phyloP scores from a whole-genome alignment of 2,329 filamentous ascomycete genomes.

The Diplodia corticola region DNA sequence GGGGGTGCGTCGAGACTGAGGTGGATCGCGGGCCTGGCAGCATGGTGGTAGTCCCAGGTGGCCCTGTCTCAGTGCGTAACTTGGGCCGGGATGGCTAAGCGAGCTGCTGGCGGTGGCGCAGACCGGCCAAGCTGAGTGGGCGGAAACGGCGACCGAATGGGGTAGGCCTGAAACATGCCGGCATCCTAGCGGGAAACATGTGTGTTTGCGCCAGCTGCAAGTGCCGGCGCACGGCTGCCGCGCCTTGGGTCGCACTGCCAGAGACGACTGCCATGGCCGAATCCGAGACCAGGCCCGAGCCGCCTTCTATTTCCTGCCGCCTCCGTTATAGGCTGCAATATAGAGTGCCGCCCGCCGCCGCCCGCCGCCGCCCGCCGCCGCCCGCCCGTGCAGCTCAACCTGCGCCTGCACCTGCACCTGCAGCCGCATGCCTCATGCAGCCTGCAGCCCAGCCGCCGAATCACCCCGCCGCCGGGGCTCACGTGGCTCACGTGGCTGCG shows the following conservation, averaged over 20 bases:
- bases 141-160: not conserved
- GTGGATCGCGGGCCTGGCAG: not conserved
- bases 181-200: not conserved
- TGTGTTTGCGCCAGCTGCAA: slow-evolving; percentile 1
- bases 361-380: too few relatives aligned
- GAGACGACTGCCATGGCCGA: not conserved
- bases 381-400: too few relatives aligned
- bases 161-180: slow-evolving; percentile 12
- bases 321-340: not conserved
- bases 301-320: not conserved
- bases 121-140: not conserved
- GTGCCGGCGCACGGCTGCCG: not conserved
- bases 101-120: not conserved
- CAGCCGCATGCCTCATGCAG: not conserved
- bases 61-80: not conserved
- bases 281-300: not conserved
- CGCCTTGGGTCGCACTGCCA: not conserved
- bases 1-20: not conserved
- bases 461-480: not conserved
- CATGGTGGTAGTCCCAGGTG: not conserved
- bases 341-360: not conserved
- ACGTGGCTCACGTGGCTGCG: not conserved
- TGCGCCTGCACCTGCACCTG: too few relatives aligned
- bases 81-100: not conserved
- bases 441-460: not conserved